phyloP scores from a whole-genome alignment of 345 rosid species.

The Physaria fendleri region DNA sequence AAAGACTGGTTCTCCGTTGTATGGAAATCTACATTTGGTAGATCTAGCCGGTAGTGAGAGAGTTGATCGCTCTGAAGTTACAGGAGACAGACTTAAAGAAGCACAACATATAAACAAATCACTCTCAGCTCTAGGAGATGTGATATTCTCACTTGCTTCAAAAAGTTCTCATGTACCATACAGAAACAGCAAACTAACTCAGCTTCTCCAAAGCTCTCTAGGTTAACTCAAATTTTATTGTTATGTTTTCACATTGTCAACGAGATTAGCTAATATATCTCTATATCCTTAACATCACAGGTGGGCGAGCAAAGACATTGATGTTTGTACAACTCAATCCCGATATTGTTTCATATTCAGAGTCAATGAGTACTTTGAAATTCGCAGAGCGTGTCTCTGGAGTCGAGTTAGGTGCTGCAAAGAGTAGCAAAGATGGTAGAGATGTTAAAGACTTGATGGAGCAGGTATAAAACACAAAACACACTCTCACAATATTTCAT shows the following conservation, averaged over 20 bases:
- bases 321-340: constrained; percentile 96
- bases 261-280: neutral
- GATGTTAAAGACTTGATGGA: constrained; percentile 78
- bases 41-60: constrained; percentile 98
- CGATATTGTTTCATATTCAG: constrained; percentile 59
- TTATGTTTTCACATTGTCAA: neutral
- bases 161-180: constrained; percentile 86
- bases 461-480: constrained; percentile 38
- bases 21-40: constrained; percentile 82
- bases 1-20: constrained; percentile 48
- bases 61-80: constrained; percentile 86
- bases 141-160: constrained; percentile 82
- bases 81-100: constrained; percentile 89
- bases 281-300: constrained; percentile 31
- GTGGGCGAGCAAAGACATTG: constrained; percentile 79
- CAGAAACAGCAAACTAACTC: constrained; percentile 96
- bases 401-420: constrained; percentile 82
- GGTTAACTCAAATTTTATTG: constrained; percentile 29
- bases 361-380: constrained; percentile 82
- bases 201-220: constrained; percentile 84
- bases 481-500: neutral
- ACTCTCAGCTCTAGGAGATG: constrained; percentile 92
- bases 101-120: constrained; percentile 90
- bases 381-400: constrained; percentile 88
- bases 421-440: constrained; percentile 65